These are phyloP conservation scores for Ogataea methylovora DNA, from an alignment of 805 yeast genomes.

Conservation along the genomic window DNA sequence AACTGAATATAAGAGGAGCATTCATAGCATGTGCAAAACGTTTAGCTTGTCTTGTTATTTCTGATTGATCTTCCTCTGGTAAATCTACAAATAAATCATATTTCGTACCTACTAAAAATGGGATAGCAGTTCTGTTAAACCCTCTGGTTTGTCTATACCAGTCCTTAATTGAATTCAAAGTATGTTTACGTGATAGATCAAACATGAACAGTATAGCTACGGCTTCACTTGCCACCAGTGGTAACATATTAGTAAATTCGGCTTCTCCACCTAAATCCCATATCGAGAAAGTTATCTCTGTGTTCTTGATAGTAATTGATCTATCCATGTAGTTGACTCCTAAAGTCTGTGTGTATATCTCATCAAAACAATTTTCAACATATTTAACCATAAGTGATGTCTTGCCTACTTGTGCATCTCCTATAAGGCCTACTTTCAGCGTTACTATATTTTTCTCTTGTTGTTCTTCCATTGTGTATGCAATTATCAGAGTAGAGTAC, in stretches of 20 bases:
- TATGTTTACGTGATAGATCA: slow-evolving; percentile 80
- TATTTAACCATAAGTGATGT: slow-evolving; percentile 95
- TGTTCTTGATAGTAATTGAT: slow-evolving; percentile 72
- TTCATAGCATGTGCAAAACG: slow-evolving; percentile 86
- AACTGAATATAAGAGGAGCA: slow-evolving; percentile 76
- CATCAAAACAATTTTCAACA: slow-evolving; percentile 91
- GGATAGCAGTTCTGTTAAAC: slow-evolving; percentile 83
- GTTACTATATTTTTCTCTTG: slow-evolving; percentile 39
- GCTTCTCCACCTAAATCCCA: slow-evolving; percentile 97
- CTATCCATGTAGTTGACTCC: slow-evolving; percentile 96
- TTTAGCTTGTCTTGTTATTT: slow-evolving; percentile 74
- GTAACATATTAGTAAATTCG: slow-evolving; percentile 92
- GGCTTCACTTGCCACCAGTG: slow-evolving; percentile 86
- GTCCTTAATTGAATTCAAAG: slow-evolving; percentile 81
- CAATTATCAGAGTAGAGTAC: too few relatives aligned
- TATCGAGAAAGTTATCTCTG: slow-evolving; percentile 82
- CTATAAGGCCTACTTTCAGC: slow-evolving; percentile 84
- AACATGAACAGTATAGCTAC: slow-evolving; percentile 86
- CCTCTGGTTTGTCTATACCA: slow-evolving; percentile 94
- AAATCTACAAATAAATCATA: slow-evolving; percentile 80
- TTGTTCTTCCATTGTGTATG: too few relatives aligned
- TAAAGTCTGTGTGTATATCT: slow-evolving; percentile 84
- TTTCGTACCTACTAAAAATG: slow-evolving; percentile 88
- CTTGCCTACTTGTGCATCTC: slow-evolving; percentile 95
- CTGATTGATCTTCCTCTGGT: slow-evolving; percentile 73